phyloP scores from a whole-genome alignment of 345 rosid genomes.

The Gossypium longicalyx region DNA sequence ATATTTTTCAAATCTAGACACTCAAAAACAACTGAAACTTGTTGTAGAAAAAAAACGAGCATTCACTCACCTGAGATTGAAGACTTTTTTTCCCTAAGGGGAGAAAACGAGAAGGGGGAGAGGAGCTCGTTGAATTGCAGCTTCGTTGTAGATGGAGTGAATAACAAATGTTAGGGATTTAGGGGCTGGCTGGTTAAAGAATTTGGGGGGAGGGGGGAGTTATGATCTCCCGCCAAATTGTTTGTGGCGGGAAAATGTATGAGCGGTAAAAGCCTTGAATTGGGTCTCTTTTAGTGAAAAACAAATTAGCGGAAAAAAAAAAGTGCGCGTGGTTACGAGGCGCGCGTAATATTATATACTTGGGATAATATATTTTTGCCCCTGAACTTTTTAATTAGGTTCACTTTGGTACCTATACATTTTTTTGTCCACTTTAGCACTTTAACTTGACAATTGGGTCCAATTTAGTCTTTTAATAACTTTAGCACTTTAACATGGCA shows the following conservation, averaged over 20 bases:
- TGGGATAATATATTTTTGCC: too few species aligned
- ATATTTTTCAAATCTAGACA: neutral
- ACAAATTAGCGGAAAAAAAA: neutral
- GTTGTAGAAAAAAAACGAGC: neutral
- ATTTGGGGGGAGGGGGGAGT: neutral
- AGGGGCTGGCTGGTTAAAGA: neutral
- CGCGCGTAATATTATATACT: too few species aligned
- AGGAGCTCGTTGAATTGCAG: constrained; percentile 4
- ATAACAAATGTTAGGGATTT: too few species aligned
- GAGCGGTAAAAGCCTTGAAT: neutral
- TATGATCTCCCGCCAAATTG: constrained; percentile 7
- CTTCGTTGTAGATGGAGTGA: neutral
- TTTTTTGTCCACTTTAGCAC: too few species aligned
- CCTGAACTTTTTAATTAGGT: too few species aligned
- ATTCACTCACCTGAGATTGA: constrained; percentile 1
- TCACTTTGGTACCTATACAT: too few species aligned
- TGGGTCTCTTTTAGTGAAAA: neutral
- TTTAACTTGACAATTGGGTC: too few species aligned
- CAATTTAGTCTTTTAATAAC: too few species aligned
- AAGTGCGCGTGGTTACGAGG: neutral
- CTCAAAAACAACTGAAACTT: neutral
- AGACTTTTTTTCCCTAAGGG: neutral
- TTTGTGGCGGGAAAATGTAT: neutral
- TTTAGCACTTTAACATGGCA: too few species aligned
- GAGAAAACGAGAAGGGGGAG: neutral